Conservation (phyloP, 305 asterid genomes). For the Fraxinus angustifolia region DNA sequence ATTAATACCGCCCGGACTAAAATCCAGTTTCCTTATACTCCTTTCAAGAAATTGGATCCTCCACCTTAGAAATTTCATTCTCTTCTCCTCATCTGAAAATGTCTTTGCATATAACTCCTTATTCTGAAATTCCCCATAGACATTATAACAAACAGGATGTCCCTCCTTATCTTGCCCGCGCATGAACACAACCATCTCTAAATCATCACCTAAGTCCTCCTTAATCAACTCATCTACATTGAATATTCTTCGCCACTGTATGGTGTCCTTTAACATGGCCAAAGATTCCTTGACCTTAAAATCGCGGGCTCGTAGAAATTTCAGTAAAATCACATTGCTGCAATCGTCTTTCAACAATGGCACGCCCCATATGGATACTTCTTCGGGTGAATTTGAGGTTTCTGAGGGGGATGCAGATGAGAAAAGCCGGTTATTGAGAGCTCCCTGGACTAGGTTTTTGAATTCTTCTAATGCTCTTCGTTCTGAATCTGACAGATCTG, state of each 20-base stretch:
- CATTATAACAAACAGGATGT: slow-evolving; percentile 86
- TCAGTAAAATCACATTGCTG: neutral
- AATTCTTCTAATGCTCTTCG: neutral
- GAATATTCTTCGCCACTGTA: slow-evolving; percentile 64
- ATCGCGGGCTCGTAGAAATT: neutral
- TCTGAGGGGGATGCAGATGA: slow-evolving; percentile 7
- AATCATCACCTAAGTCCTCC: slow-evolving; percentile 75
- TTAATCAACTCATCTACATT: slow-evolving; percentile 58
- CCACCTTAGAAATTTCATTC: slow-evolving; percentile 69
- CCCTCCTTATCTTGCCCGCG: slow-evolving; percentile 81
- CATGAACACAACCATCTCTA: slow-evolving; percentile 84
- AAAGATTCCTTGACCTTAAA: slow-evolving; percentile 1
- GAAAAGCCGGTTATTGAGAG: neutral
- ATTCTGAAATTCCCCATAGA: slow-evolving; percentile 89
- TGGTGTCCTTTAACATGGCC: slow-evolving; percentile 41
- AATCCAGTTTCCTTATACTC: slow-evolving; percentile 81
- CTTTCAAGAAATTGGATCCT: slow-evolving; percentile 91
- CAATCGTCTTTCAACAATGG: slow-evolving; percentile 3
- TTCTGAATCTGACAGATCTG: neutral
- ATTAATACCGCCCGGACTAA: slow-evolving; percentile 67
- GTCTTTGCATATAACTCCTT: slow-evolving; percentile 73
- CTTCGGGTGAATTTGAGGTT: neutral
- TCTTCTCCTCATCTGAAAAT: slow-evolving; percentile 64
- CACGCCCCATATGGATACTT: slow-evolving; percentile 9
- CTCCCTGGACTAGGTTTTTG: neutral